Conservation (phyloP, 2,329 filamentous ascomycete genomes). For the Raffaelea ambrosiae region DNA sequence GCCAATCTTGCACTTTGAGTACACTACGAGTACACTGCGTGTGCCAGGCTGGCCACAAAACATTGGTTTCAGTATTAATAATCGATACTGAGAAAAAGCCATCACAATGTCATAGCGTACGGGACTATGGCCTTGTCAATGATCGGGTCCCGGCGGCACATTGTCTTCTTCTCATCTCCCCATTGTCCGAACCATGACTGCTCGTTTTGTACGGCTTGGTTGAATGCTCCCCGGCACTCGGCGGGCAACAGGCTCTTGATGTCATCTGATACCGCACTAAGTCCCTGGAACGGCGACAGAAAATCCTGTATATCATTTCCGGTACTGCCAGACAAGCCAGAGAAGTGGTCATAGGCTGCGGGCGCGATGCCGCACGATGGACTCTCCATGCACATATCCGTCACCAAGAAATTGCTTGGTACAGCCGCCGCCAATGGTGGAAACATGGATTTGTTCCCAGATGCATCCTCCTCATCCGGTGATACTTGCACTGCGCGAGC, state of each 20-base stretch:
- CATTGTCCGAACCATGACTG: constrained; percentile 65
- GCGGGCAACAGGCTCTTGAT: constrained; percentile 57
- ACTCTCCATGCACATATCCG: constrained; percentile 46
- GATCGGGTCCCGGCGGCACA: constrained; percentile 40
- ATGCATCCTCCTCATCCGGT: constrained; percentile 19
- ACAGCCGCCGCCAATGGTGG: constrained; percentile 39
- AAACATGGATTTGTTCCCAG: constrained; percentile 26
- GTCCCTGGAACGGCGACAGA: constrained; percentile 47
- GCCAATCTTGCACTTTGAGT: too few species aligned
- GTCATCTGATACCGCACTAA: constrained; percentile 56
- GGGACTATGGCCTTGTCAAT: constrained; percentile 59
- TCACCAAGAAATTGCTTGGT: constrained; percentile 46
- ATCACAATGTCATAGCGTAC: constrained; percentile 33
- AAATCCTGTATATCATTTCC: constrained; percentile 30
- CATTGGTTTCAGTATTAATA: too few species aligned
- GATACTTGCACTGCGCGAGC: constrained; percentile 70
- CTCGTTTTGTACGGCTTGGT: constrained; percentile 57
- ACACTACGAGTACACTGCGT: too few species aligned
- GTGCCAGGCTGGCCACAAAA: too few species aligned
- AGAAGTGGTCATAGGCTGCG: constrained; percentile 33
- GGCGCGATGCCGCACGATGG: constrained; percentile 38
- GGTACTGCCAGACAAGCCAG: constrained; percentile 19
- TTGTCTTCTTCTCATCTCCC: constrained; percentile 57
- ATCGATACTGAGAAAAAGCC: too few species aligned
- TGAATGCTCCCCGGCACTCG: constrained; percentile 65